These are phyloP conservation scores for Anisodus tanguticus DNA, from an alignment of 257 asterid genomes.

Conservation along the genomic window DNA sequence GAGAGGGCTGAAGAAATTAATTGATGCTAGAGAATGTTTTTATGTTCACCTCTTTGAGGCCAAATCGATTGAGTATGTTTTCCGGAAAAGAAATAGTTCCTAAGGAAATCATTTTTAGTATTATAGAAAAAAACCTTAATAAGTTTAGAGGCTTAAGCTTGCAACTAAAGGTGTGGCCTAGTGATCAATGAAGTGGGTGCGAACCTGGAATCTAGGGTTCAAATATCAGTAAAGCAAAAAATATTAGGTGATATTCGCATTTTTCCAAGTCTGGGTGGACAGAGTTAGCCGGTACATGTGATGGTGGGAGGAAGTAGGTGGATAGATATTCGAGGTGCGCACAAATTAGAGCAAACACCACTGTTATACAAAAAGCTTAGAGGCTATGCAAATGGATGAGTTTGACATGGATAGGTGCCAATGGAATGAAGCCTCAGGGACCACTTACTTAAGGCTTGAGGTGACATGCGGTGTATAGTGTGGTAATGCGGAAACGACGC, in stretches of 20 bases:
- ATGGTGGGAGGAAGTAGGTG: constrained; percentile 1
- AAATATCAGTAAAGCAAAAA: neutral
- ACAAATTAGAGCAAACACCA: neutral
- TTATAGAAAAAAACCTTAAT: neutral
- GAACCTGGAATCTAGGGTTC: neutral
- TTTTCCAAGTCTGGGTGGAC: neutral
- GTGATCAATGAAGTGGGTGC: constrained; percentile 15
- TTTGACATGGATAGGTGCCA: neutral
- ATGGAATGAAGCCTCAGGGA: neutral
- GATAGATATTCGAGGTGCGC: neutral
- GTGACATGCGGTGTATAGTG: neutral
- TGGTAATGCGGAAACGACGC: neutral
- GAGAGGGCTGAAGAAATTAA: neutral
- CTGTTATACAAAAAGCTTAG: neutral
- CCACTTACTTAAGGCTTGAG: neutral
- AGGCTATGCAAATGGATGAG: neutral
- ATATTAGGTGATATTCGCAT: neutral
- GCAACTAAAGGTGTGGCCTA: neutral
- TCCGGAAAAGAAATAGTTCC: neutral
- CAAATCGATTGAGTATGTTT: neutral
- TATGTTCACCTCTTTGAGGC: neutral
- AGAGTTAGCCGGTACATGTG: neutral
- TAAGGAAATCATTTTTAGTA: neutral
- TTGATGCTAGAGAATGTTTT: neutral
- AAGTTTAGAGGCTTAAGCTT: neutral